Conservation (phyloP, 495 filamentous ascomycete genomes). For the Tuber melanosporum region DNA sequence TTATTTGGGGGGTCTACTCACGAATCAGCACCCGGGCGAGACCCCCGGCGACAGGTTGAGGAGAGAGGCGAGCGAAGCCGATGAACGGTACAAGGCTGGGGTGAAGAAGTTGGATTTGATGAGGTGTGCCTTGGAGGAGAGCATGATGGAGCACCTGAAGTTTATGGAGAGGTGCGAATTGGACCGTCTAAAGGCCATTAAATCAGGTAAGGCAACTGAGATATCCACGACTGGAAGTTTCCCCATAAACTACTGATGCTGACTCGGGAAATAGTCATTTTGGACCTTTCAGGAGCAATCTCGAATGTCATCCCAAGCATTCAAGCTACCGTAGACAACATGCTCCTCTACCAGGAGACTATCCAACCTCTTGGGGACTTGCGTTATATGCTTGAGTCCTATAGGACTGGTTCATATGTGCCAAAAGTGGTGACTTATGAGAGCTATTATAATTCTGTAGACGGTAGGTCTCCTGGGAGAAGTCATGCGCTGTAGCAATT, state of each 20-base stretch:
- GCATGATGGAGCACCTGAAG: conserved; percentile 81
- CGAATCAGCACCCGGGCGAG: conserved; percentile 83
- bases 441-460: conserved; percentile 97
- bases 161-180: conserved; percentile 98
- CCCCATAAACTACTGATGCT: conserved; percentile 6
- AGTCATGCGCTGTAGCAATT: background rate
- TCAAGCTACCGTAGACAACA: conserved; percentile 90
- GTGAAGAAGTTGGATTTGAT: conserved; percentile 81
- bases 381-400: conserved; percentile 94
- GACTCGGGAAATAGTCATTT: conserved; percentile 54
- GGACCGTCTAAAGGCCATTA: conserved; percentile 93
- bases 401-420: conserved; percentile 85
- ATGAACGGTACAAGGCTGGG: conserved; percentile 83
- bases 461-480: conserved; percentile 49
- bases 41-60: conserved; percentile 79
- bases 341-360: conserved; percentile 99
- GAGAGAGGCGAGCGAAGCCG: conserved; percentile 81
- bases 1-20: conserved; percentile 80
- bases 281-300: conserved; percentile 96
- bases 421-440: conserved; percentile 92
- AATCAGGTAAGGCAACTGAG: conserved; percentile 50
- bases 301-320: conserved; percentile 96
- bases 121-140: conserved; percentile 88
- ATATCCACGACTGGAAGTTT: background rate
- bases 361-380: conserved; percentile 88